phyloP scores from a whole-genome alignment of 2,329 filamentous ascomycete genomes.

The Aureobasidium sp. region DNA sequence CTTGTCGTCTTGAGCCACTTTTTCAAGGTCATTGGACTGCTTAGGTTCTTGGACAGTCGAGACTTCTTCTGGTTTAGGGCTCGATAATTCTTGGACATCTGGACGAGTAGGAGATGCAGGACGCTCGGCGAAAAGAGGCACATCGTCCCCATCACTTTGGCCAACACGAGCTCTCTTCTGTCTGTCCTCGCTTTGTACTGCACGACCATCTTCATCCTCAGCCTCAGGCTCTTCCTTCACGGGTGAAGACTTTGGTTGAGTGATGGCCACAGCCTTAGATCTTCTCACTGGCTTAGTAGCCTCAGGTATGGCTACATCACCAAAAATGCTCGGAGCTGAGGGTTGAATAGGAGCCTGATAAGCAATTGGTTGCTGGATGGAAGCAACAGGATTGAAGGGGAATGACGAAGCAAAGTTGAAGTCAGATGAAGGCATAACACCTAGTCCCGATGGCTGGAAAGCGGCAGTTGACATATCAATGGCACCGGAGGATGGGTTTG shows the following conservation, averaged over 20 bases:
- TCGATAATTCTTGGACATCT: neutral
- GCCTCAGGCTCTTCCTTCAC: constrained; percentile 27
- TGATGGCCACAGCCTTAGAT: constrained; percentile 78
- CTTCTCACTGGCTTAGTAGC: constrained; percentile 60
- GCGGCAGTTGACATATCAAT: constrained; percentile 55
- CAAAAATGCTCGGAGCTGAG: constrained; percentile 29
- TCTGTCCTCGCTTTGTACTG: constrained; percentile 58
- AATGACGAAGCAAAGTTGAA: constrained; percentile 32
- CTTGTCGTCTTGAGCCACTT: neutral
- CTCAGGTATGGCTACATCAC: constrained; percentile 54
- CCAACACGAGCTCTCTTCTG: constrained; percentile 65
- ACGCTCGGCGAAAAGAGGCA: constrained; percentile 63
- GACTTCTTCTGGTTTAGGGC: neutral
- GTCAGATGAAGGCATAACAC: constrained; percentile 24
- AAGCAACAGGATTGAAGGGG: constrained; percentile 24
- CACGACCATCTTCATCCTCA: constrained; percentile 56
- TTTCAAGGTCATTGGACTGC: neutral
- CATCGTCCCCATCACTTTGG: constrained; percentile 61
- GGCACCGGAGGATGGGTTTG: constrained; percentile 26
- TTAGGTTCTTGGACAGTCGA: neutral
- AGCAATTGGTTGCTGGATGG: constrained; percentile 19
- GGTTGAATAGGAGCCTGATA: constrained; percentile 32
- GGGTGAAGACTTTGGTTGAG: constrained; percentile 38
- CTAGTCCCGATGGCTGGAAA: constrained; percentile 29
- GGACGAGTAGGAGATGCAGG: neutral